Evolutionary conservation across 345 rosid species (phyloP), one percentile per base, ranked within the genome.

Genomic region (Abelmoschus esculentus): DNA sequence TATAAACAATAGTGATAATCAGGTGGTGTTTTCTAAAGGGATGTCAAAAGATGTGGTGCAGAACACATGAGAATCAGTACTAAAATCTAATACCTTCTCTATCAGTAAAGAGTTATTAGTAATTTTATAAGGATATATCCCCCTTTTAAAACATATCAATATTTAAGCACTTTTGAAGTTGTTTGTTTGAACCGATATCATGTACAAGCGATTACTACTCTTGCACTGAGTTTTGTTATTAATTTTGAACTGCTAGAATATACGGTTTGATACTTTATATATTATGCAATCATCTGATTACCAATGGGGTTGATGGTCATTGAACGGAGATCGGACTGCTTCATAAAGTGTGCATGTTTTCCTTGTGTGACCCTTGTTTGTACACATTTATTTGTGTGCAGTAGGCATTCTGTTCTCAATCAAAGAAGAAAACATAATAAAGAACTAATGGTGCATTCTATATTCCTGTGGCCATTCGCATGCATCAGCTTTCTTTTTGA

Each of bases 401-500:
- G 38, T 36, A 34, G 12, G 65, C 26, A n/a, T 32, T 31, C 7
- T 34, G 65, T n/a, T 31, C 11, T 6, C 44, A 15, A n/a, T 32
- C 0, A n/a, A 34, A 10, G 36, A 60, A 49, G 54, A 49, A 49
- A 42, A 49, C 4, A 3, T 49, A 5, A 49, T 49, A 13, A 4
- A 49, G 18, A 15, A 49, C 2, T 54, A 19, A 8, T 52, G 3
- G 40, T 28, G 17, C 34, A 14, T 46, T 66, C 19, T 66, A 15
- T 15, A 6, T 66, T 66, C 55, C 52, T 2, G 10, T 7, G 56
- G 13, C 19, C 2, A 14, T 67, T 31, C n/a, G 29, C 59, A 2
- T 67, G 29, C 70, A 67, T 50, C 19, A 2, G 17, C 70, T 52
- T 67, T 67, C 60, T 10, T 67, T 67, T n/a, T 34, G 9, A 0